Evolutionary conservation across 306 rosid species (phyloP).

Genomic region (Trifolium pratense): DNA sequence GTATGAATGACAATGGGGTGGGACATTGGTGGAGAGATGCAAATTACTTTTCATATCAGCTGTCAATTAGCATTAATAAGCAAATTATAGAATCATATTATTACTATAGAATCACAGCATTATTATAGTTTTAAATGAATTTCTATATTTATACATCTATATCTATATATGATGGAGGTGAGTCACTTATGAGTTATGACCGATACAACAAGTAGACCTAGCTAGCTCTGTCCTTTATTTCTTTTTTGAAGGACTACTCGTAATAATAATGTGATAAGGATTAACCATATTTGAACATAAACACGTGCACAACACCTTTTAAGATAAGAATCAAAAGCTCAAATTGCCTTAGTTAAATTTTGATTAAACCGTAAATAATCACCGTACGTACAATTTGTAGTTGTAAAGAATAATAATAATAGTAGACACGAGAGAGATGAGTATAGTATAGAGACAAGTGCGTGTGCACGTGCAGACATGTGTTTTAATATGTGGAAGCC

Average conservation of each 20-base stretch:
- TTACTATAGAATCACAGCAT: too few relatives aligned
- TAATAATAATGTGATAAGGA: background rate
- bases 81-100: too few relatives aligned
- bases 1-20: too few relatives aligned
- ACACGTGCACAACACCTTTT: slow-evolving; percentile 47
- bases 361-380: background rate
- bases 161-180: too few relatives aligned
- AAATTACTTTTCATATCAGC: too few relatives aligned
- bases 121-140: too few relatives aligned
- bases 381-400: slow-evolving; percentile 20
- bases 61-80: too few relatives aligned
- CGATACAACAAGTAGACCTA: background rate
- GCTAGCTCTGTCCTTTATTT: background rate
- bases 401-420: slow-evolving; percentile 15
- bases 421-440: slow-evolving; percentile 2
- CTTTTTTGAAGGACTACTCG: background rate
- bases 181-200: too few relatives aligned
- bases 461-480: slow-evolving; percentile 97
- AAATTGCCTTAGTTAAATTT: slow-evolving; percentile 3
- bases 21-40: too few relatives aligned
- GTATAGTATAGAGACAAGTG: slow-evolving; percentile 68
- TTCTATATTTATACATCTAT: too few relatives aligned
- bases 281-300: slow-evolving; percentile 26
- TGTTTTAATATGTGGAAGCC: slow-evolving; percentile 83
- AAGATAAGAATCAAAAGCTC: slow-evolving; percentile 30